phyloP scores from a whole-genome alignment of 179 eudicot genomes.

The Actinidia polygama region DNA sequence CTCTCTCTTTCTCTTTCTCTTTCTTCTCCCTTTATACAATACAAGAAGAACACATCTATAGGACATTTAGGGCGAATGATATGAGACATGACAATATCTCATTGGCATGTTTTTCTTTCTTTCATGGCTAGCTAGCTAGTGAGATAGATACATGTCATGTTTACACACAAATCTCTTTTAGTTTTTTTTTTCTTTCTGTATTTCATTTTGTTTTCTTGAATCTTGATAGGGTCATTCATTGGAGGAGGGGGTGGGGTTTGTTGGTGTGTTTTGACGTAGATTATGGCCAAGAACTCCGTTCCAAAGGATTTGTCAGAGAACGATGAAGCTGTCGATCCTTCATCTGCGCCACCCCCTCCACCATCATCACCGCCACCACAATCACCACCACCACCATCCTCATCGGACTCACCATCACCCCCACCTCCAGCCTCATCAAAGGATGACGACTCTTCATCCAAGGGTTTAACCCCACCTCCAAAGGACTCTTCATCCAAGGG shows the following conservation, averaged over 20 bases:
- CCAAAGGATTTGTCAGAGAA: slow-evolving; percentile 20
- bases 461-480: not conserved
- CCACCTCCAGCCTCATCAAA: no score
- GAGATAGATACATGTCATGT: not conserved
- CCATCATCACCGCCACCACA: not conserved
- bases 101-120: not conserved
- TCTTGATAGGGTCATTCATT: slow-evolving; percentile 29
- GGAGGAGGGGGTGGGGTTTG: slow-evolving; percentile 42
- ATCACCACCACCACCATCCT: not conserved
- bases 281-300: not conserved
- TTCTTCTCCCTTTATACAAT: not conserved
- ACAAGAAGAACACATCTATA: not conserved
- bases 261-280: not conserved
- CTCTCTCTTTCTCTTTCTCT: not conserved
- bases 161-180: no score
- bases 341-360: slow-evolving; percentile 18
- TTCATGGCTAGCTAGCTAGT: not conserved
- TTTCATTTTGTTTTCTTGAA: not conserved
- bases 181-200: not conserved
- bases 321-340: slow-evolving; percentile 19
- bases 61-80: not conserved
- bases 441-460: no score
- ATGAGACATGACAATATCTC: not conserved
- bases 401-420: no score
- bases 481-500: not conserved